Evolutionary conservation across 768 basidiomycete species (phyloP).

Genomic region (Hygrocybe coccinea): DNA sequence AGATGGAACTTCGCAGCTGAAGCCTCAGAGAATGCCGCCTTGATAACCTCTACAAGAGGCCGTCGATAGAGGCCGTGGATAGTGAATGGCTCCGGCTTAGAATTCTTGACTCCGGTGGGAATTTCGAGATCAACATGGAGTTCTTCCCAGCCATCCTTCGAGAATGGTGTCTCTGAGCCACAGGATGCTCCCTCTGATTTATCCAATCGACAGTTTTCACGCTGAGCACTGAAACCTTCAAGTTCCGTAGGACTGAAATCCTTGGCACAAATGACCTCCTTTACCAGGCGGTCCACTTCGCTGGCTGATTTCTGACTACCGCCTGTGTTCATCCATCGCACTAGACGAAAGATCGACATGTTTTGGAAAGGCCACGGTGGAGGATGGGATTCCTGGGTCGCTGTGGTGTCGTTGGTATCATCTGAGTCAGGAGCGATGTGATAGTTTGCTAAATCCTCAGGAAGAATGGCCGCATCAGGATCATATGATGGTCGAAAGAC

Average conservation of each 20-base stretch:
- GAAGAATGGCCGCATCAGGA: slow-evolving; percentile 2
- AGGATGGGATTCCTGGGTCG: too few relatives aligned
- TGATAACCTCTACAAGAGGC: slow-evolving; percentile 21
- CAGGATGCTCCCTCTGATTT: neutral
- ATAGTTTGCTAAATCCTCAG: slow-evolving; percentile 9
- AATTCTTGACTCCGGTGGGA: slow-evolving; percentile 12
- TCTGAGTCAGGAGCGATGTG: neutral
- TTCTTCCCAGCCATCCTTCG: slow-evolving; percentile 13
- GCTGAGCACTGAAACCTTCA: slow-evolving; percentile 14
- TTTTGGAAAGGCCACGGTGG: slow-evolving; percentile 1
- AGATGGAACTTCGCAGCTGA: slow-evolving; percentile 15
- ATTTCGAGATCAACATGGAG: slow-evolving; percentile 11
- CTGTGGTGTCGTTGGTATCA: neutral
- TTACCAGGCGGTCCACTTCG: slow-evolving; percentile 7
- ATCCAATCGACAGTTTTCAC: slow-evolving; percentile 15
- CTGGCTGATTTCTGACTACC: slow-evolving; percentile 4
- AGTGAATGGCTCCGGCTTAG: too few relatives aligned
- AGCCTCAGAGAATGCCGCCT: slow-evolving; percentile 15
- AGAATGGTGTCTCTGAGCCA: neutral
- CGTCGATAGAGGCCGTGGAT: slow-evolving; percentile 26
- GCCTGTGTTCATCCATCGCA: neutral
- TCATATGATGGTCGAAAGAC: slow-evolving; percentile 10
- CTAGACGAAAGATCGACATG: neutral
- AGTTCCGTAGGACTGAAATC: slow-evolving; percentile 15
- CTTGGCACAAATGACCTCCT: slow-evolving; percentile 16